Conservation (phyloP, 768 basidiomycete genomes). For the Russula sp. region DNA sequence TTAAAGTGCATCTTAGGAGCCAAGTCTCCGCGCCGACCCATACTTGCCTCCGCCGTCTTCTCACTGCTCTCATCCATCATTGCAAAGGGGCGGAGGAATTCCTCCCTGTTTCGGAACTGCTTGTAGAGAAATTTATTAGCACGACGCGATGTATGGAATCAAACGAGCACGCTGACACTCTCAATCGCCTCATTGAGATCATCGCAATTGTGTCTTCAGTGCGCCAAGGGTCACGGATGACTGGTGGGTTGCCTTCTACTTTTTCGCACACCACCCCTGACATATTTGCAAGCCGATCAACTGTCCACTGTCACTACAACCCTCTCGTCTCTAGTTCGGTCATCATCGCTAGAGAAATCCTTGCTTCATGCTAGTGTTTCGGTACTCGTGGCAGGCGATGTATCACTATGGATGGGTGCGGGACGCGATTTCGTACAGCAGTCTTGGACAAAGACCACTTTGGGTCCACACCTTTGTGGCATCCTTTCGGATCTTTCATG, state of each 20-base stretch:
- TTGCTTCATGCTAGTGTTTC: slow-evolving; percentile 34
- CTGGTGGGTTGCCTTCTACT: slow-evolving; percentile 39
- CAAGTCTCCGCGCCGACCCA: slow-evolving; percentile 39
- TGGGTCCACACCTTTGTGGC: slow-evolving; percentile 53
- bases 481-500: slow-evolving; percentile 59
- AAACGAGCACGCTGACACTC: slow-evolving; percentile 32
- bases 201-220: slow-evolving; percentile 53
- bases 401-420: slow-evolving; percentile 34
- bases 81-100: slow-evolving; percentile 67
- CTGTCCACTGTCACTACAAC: slow-evolving; percentile 33
- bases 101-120: slow-evolving; percentile 45
- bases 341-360: slow-evolving; percentile 28
- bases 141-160: slow-evolving; percentile 17
- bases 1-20: slow-evolving; percentile 48
- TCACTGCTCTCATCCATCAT: slow-evolving; percentile 82
- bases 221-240: slow-evolving; percentile 64
- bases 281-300: slow-evolving; percentile 32
- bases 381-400: slow-evolving; percentile 39
- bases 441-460: slow-evolving; percentile 37
- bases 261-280: slow-evolving; percentile 5
- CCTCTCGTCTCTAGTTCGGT: slow-evolving; percentile 29
- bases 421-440: slow-evolving; percentile 54
- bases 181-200: slow-evolving; percentile 52
- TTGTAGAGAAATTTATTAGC: slow-evolving; percentile 39
- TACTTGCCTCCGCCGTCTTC: slow-evolving; percentile 58